phyloP scores from a whole-genome alignment of 441 rosid genomes.

The Biscutella laevigata region DNA sequence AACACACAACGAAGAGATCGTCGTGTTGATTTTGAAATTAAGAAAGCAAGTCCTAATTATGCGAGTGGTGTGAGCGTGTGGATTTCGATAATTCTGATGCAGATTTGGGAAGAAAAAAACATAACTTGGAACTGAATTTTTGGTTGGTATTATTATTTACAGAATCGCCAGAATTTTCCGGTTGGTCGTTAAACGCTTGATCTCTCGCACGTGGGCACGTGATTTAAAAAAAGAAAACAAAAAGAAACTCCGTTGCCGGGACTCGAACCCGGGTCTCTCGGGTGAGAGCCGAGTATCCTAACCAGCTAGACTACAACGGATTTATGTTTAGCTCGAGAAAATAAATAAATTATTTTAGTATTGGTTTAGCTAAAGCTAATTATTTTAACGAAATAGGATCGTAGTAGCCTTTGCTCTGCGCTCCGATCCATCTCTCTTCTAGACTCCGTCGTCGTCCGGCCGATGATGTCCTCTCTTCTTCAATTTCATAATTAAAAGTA shows the following conservation, averaged over 20 bases:
- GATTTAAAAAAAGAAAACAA: too few species aligned
- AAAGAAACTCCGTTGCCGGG: constrained; percentile 61
- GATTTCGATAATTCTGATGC: constrained; percentile 43
- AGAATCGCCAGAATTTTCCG: constrained; percentile 43
- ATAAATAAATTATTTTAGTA: too few species aligned
- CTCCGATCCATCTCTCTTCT: too few species aligned
- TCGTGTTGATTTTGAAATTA: constrained; percentile 10
- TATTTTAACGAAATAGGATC: too few species aligned
- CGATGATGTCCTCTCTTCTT: too few species aligned
- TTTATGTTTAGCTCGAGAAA: too few species aligned
- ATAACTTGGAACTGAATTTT: constrained; percentile 11
- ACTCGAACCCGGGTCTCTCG: constrained; percentile 86
- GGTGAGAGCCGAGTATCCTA: constrained; percentile 99
- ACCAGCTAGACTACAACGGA: constrained; percentile 97
- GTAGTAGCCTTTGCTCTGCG: too few species aligned
- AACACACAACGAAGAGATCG: constrained; percentile 70
- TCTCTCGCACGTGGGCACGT: constrained; percentile 24
- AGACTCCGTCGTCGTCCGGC: too few species aligned
- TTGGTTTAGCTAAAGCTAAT: too few species aligned
- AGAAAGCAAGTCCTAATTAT: constrained; percentile 4
- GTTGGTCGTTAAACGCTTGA: constrained; percentile 44
- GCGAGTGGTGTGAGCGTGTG: constrained; percentile 19
- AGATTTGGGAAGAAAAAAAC: neutral
- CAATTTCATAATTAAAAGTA: too few species aligned
- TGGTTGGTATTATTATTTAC: too few species aligned